Base-by-base conservation (phyloP, 345 rosid genomes). In the Citrus cavaleriei region DNA sequence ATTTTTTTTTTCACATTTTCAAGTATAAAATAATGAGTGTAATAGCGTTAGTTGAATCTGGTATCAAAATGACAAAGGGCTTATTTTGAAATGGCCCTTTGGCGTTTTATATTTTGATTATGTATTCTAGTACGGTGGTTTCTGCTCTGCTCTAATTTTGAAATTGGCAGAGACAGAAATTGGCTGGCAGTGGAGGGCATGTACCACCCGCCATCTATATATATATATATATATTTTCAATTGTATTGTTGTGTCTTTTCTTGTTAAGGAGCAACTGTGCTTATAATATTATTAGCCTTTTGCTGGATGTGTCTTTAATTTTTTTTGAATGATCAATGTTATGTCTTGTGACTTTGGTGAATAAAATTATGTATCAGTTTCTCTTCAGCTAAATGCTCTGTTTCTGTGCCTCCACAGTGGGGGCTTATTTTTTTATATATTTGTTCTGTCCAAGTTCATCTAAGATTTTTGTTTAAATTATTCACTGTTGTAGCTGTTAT, bases 111-210 rank as follows among this genome's bases (percentile, higher is more conserved):
- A 19, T 24, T 54, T 34, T 51, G 16, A 3, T 42, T 3, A 42
- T 12, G 10, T 9, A 62, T 49, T 62, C 54, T 32, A 6, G 24
- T 35, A n/a, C 21, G 54, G 62, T 57, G 69, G 22, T 35, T 37
- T 77, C 61, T 72, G 77, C 19, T 74, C 78, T 72, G 60, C 76
- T 21, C 4, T 71, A 3, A 49, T 75, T 77, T 72, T 74, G 10
- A 77, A 60, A 58, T 21, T 32, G 58, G 78, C 70, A 67, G 76
- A 27, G 76, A 27, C 40, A 38, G 78, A 60, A 81, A 80, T 62
- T 68, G 78, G 3, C 64, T 73, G 80, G 5, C 75, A 34, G 64
- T 21, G 81, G 78, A 30, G 81, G 79, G 68, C 37, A 27, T 24
- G 40, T 13, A 51, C 79, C 83, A 70, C 73, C 76, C 79, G 76